Evolutionary conservation across 225 moss, liverwort and hornwort genomes (phyloP).

Genomic region (Polytrichum commune): DNA sequence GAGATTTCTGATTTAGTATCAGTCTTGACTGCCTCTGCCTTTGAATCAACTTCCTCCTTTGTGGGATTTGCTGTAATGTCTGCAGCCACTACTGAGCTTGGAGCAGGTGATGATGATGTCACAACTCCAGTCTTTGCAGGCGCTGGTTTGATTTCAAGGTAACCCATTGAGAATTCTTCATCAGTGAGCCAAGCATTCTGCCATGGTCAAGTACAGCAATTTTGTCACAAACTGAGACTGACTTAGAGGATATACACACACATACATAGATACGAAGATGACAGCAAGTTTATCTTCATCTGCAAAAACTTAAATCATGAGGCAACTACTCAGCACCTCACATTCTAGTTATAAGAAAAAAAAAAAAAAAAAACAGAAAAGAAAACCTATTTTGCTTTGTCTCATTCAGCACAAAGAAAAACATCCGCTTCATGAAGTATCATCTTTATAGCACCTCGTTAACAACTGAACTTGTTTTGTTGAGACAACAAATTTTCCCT

Average conservation of each 20-base stretch:
- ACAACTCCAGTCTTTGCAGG: conserved; percentile 50
- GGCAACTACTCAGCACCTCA: too few relatives aligned
- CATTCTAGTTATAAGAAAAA: too few relatives aligned
- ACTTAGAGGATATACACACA: not conserved
- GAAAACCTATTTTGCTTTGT: too few relatives aligned
- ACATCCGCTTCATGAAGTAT: too few relatives aligned
- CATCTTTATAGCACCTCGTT: too few relatives aligned
- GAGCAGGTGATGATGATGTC: conserved; percentile 45
- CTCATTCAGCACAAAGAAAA: too few relatives aligned
- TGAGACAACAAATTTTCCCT: too few relatives aligned
- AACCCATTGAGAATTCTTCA: conserved; percentile 95
- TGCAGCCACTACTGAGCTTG: conserved; percentile 37
- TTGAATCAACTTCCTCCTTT: conserved; percentile 27
- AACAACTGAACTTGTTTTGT: too few relatives aligned
- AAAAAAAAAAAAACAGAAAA: too few relatives aligned
- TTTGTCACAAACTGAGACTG: not conserved
- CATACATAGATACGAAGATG: too few relatives aligned
- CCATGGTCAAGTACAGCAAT: conserved; percentile 18
- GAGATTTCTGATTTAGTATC: conserved; percentile 27
- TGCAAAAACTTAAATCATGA: too few relatives aligned
- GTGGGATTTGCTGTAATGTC: conserved; percentile 36
- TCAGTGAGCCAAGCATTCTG: conserved; percentile 97
- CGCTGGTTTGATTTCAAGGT: conserved; percentile 73
- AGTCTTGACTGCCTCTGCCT: conserved; percentile 40
- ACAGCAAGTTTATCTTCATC: too few relatives aligned